Evolutionary conservation across 2,329 filamentous ascomycete species (phyloP).

Genomic region (Westerdykella aurantiaca): DNA sequence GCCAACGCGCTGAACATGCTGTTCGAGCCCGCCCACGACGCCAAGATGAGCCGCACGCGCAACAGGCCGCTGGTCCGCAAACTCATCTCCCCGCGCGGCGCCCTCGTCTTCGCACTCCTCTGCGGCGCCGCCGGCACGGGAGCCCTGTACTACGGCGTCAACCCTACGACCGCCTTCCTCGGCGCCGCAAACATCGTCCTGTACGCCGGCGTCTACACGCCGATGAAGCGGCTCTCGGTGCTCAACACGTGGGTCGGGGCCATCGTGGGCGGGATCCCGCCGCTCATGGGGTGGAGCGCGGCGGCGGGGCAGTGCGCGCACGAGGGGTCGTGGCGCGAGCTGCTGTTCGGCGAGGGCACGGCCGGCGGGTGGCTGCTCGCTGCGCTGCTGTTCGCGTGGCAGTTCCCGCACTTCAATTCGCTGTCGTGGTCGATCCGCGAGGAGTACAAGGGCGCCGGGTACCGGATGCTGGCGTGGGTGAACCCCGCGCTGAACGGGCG

Average conservation of each 20-base stretch:
- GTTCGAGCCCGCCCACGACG: conserved; percentile 84
- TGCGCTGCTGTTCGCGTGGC: conserved; percentile 83
- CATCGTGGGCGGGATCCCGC: conserved; percentile 86
- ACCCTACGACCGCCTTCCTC: conserved; percentile 83
- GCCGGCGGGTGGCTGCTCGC: conserved; percentile 86
- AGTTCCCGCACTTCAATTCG: conserved; percentile 97
- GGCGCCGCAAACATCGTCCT: conserved; percentile 79
- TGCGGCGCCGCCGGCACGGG: conserved; percentile 65
- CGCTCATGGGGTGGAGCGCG: conserved; percentile 96
- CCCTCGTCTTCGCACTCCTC: conserved; percentile 70
- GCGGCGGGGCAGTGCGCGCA: conserved; percentile 79
- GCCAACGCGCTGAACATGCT: conserved; percentile 98
- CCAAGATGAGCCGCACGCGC: conserved; percentile 86
- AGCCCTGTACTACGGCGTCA: conserved; percentile 81
- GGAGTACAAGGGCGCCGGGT: conserved; percentile 71
- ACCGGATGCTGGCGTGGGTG: conserved; percentile 74
- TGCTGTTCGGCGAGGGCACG: conserved; percentile 64
- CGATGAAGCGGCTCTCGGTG: conserved; percentile 78
- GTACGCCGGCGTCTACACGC: conserved; percentile 90
- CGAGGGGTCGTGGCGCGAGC: conserved; percentile 61
- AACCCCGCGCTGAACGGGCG: conserved; percentile 80
- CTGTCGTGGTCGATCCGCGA: conserved; percentile 82
- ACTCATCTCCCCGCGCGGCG: conserved; percentile 65
- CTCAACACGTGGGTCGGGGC: conserved; percentile 95
- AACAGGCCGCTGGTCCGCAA: conserved; percentile 83